A percentile compares a stretch with the other conserved stretches of the same genome.
Conservation (phyloP, 345 rosid species). For the Populus simonii region DNA sequence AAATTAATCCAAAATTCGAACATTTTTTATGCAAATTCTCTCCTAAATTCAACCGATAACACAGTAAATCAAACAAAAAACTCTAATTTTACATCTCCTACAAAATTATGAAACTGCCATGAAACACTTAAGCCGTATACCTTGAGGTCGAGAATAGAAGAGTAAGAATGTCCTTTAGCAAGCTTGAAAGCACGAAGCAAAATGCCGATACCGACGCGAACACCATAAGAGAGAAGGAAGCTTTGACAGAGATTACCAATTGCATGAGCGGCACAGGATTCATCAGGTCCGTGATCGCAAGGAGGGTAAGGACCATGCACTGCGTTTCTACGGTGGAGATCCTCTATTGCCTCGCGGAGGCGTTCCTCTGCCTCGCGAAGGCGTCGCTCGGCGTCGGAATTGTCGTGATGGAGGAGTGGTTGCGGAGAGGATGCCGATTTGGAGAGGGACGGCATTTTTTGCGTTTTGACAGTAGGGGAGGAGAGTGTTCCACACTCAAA, state of each 20-base stretch:
- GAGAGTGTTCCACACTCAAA: too few relatives aligned
- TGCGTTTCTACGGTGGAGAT: slow-evolving; percentile 60
- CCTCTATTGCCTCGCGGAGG: slow-evolving; percentile 83
- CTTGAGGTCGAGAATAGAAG: slow-evolving; percentile 96
- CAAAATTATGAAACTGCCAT: background rate
- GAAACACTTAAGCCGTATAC: slow-evolving; percentile 23
- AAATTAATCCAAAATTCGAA: background rate
- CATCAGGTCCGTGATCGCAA: slow-evolving; percentile 78
- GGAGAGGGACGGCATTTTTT: background rate
- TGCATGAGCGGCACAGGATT: slow-evolving; percentile 91
- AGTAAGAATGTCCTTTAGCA: slow-evolving; percentile 79
- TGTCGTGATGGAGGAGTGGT: background rate
- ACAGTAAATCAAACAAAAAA: background rate
- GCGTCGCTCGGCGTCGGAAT: slow-evolving; percentile 15
- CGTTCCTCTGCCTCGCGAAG: slow-evolving; percentile 87
- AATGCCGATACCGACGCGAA: slow-evolving; percentile 96
- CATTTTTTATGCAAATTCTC: background rate
- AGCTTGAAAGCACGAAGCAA: slow-evolving; percentile 98
- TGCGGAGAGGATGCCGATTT: background rate
- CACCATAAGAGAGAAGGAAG: slow-evolving; percentile 95
- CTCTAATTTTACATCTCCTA: background rate
- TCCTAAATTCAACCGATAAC: slow-evolving; percentile 2
- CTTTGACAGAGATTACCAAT: slow-evolving; percentile 98
- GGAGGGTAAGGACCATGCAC: slow-evolving; percentile 40
- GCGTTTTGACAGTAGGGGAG: background rate